A percentile compares a stretch with the other conserved stretches of the same genome.
phyloP scores from a whole-genome alignment of 2,329 filamentous ascomycete species.

The Tolypocladium cylindrosporum region DNA sequence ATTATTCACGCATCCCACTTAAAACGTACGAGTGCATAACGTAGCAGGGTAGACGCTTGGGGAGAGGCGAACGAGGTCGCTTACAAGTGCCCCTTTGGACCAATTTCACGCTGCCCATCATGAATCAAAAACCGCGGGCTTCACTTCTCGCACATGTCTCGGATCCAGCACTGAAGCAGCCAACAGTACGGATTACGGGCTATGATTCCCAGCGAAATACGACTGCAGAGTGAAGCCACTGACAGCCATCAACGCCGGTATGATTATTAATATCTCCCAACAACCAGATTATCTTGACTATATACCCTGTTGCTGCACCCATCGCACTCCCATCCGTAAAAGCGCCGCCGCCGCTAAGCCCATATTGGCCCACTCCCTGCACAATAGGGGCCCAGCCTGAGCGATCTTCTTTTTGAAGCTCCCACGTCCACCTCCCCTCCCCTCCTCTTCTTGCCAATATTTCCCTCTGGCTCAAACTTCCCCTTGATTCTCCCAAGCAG shows the following conservation, averaged over 20 bases:
- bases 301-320: background rate
- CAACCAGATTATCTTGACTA: background rate
- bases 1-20: background rate
- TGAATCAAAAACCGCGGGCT: no score
- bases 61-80: background rate
- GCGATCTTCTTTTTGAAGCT: slow-evolving; percentile 1
- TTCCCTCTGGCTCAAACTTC: background rate
- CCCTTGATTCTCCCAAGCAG: background rate
- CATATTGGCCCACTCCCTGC: background rate
- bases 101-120: no score
- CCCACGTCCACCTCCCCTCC: background rate
- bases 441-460: background rate
- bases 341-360: background rate
- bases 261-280: background rate
- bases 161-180: no score
- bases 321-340: background rate
- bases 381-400: background rate
- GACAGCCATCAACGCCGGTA: no score
- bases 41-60: background rate
- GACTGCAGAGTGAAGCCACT: no score
- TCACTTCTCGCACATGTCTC: no score
- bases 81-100: no score
- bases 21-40: background rate
- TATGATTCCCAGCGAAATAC: no score
- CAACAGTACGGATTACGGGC: no score